Conservation (phyloP, 2,329 filamentous ascomycete species). For the Plenodomus lindquistii region DNA sequence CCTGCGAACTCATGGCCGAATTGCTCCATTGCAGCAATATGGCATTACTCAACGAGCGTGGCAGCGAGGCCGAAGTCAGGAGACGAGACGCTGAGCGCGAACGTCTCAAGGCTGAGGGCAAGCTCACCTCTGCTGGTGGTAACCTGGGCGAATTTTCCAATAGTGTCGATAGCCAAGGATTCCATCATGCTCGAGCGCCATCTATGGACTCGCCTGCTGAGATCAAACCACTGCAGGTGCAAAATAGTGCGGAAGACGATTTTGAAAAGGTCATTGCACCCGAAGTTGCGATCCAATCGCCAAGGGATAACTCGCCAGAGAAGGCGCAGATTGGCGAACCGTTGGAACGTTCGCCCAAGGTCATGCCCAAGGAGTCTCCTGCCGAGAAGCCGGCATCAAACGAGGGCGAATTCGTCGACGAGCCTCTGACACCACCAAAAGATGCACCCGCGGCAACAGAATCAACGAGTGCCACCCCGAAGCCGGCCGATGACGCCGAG, state of each 20-base stretch:
- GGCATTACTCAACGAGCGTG: slow-evolving; percentile 89
- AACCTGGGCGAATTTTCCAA: slow-evolving; percentile 61
- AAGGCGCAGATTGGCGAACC: slow-evolving; percentile 42
- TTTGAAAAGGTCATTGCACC: slow-evolving; percentile 83
- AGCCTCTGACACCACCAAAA: slow-evolving; percentile 67
- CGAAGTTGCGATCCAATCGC: slow-evolving; percentile 73
- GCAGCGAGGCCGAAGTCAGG: slow-evolving; percentile 84
- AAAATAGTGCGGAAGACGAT: slow-evolving; percentile 83
- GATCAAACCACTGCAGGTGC: slow-evolving; percentile 72
- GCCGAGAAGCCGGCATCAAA: slow-evolving; percentile 26
- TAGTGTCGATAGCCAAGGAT: slow-evolving; percentile 57
- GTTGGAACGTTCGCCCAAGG: slow-evolving; percentile 52
- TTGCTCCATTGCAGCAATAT: slow-evolving; percentile 98
- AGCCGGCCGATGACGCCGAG: slow-evolving; percentile 39
- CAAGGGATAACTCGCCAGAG: slow-evolving; percentile 55
- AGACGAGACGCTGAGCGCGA: slow-evolving; percentile 81
- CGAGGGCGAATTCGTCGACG: slow-evolving; percentile 77
- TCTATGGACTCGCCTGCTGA: slow-evolving; percentile 63
- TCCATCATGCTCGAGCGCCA: slow-evolving; percentile 54
- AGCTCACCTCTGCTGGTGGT: slow-evolving; percentile 62
- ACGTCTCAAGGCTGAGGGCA: slow-evolving; percentile 75
- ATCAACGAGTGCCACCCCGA: slow-evolving; percentile 21
- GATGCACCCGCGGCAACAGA: slow-evolving; percentile 23
- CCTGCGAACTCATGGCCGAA: slow-evolving; percentile 97
- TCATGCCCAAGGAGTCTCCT: slow-evolving; percentile 26